Base-by-base conservation (phyloP, 805 yeast species). In the Spathaspora arborariae region DNA sequence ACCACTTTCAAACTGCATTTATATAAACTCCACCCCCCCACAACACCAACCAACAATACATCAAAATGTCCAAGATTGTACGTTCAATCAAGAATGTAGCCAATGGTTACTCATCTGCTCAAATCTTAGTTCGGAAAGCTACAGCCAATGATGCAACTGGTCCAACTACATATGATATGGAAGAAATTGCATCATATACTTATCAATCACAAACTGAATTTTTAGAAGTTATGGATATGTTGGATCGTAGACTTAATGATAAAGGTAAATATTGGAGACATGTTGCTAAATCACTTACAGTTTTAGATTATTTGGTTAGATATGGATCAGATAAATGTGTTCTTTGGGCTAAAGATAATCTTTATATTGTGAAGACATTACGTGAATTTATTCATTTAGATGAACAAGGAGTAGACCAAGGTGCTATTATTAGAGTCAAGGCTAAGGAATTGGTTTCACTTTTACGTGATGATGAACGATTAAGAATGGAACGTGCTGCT, bases 231-330 rank as follows among this genome's bases (percentile, higher is more conserved):
- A 87, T 92, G 95, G 97, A 92, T 60, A 89, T 92, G 84, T 68
- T 92, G 39, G 97, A 92, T 68, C 81, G 89, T 54, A 79, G 99
- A 52, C 71, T 92, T 53, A 92, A 92, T 60, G 98, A 92, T 62
- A 91, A 91, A 72, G 98, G 98, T 51, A 91, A 90, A 64, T 87
- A 92, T 68, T 92, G 97, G 97, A 79, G 96, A 54, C 99, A 92
- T 63, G 91, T 92, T 42, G 91, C 95, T 52, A 94, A 92, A 65
- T 84, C 96, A 1, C 74, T 92, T 51, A 85, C 96, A 1, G 83
- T 92, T n/a, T 75, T 92, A 55, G 97, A 91, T 58, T 92, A 84
- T 66, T 72, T 91, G 48, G 89, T 91, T 16, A 80, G 94, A 55
- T 79, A 76, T 50, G 99, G 97, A 35, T 79, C 90, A 18, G 96